Evolutionary conservation across 2,329 filamentous ascomycete species (phyloP), one percentile per base, ranked within the genome.

Genomic region (Daldinia sp.): DNA sequence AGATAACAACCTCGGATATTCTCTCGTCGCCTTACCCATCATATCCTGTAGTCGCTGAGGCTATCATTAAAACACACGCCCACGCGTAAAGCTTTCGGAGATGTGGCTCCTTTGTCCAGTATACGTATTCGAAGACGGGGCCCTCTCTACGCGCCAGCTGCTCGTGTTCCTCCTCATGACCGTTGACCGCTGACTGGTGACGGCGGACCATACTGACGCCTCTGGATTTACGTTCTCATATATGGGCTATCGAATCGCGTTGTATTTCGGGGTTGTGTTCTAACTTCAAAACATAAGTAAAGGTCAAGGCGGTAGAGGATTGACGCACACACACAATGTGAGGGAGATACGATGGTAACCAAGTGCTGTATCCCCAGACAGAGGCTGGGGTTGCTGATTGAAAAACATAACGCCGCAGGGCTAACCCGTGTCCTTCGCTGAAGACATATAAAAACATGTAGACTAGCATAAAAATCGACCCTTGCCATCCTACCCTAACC

Each of bases 11-110:
- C 15, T n/a, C 18, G 39, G 39, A 44, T 30, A 9, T 9, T 15
- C 15, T 12, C 20, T 10, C 12, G 39, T 48, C 15, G 26, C 30
- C 72, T 72, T 68, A 82, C 81, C 87, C 87, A 78, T 90, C 88
- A 74, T 89, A 89, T 60, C 87, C 87, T 6, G 87, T 89, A 33
- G 87, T 89, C 48, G 87, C 87, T 33, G 87, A 89, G 12, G 86
- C 87, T 63, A 89, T 80, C 77, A 87, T 86, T 64, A 90, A 81
- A 65, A 89, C 83, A 20, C 82, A 78, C 65, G 81, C 82, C 75
- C 84, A 82, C 57, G 81, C 81, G 74, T 89, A 89, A 10, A 89
- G 82, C 75, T 82, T 85, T 59, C 87, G 81, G 60, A 89, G 78
- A 74, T 87, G 85, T 41, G 86, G 86, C 70, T 89, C 85, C 72